Evolutionary conservation across 2,329 filamentous ascomycete genomes (phyloP).

Genomic region (Fusarium mundagurra): DNA sequence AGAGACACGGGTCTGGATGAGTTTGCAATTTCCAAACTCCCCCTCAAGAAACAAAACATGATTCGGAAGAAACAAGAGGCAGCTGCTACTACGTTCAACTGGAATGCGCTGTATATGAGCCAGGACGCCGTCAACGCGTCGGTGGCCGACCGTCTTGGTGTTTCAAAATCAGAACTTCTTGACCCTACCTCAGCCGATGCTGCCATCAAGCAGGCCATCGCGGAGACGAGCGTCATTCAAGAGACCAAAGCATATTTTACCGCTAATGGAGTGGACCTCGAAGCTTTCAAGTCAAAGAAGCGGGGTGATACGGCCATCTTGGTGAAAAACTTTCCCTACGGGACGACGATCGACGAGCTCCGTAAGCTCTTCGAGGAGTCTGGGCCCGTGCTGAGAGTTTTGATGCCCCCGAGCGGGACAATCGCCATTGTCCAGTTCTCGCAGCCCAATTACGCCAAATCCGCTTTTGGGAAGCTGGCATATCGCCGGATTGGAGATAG

Average conservation of each 20-base stretch:
- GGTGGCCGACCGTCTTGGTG: slow-evolving; percentile 83
- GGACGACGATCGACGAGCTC: slow-evolving; percentile 81
- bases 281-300: slow-evolving; percentile 86
- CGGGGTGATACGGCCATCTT: slow-evolving; percentile 88
- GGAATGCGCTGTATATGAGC: slow-evolving; percentile 99
- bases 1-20: slow-evolving; percentile 86
- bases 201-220: slow-evolving; percentile 94
- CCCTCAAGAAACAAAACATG: slow-evolving; percentile 92
- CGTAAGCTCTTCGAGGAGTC: slow-evolving; percentile 85
- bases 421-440: slow-evolving; percentile 93
- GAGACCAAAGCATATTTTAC: slow-evolving; percentile 94
- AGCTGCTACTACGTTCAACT: slow-evolving; percentile 84
- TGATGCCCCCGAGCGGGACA: slow-evolving; percentile 93
- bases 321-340: slow-evolving; percentile 94
- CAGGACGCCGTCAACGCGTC: slow-evolving; percentile 94
- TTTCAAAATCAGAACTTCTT: slow-evolving; percentile 89
- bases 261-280: slow-evolving; percentile 87
- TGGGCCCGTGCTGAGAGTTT: slow-evolving; percentile 80
- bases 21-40: slow-evolving; percentile 87
- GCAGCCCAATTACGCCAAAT: slow-evolving; percentile 79
- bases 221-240: slow-evolving; percentile 94
- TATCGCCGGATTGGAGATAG: slow-evolving; percentile 93
- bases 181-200: slow-evolving; percentile 97
- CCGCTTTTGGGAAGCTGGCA: slow-evolving; percentile 84
- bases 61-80: slow-evolving; percentile 87